Evolutionary conservation across 2,329 filamentous ascomycete genomes (phyloP), one percentile per base, ranked within the genome.

Genomic region (Trichoderma arundinaceum): DNA sequence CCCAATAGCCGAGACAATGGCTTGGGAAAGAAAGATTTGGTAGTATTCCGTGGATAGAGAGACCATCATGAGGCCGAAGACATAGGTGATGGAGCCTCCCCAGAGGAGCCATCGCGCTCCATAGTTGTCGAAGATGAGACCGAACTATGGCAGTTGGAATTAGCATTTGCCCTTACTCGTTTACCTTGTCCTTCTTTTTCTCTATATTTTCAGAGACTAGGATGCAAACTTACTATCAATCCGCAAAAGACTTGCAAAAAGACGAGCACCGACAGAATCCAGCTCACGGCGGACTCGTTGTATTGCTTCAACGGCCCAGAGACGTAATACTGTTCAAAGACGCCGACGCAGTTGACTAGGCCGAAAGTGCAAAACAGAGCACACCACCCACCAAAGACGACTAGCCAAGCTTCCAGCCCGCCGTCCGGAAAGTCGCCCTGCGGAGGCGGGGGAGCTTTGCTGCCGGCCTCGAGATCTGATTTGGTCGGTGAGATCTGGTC

Each of bases 1-100:
- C 19, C 81, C 81, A n/a, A 81, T 68, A 7, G 78, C 70, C 9
- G 77, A 73, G 64, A 81, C 77, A 51, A 82, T 71, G 65, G 75
- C 74, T 66, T 82, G 81, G 0, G 80, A 69, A 12, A 82, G 77
- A 67, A 82, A 77, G 71, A 82, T 74, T 51, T 82, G 79, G 69
- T 81, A 82, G 74, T 82, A 82, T 54, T 77, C 56, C 2, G 69
- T 74, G 4, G 77, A 77, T 9, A 90, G 76, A 15, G 83, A 86
- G 0, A 83, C 80, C 86, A 90, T 88, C 86, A 90, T 89, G 17
- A 90, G 75, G 28, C 86, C 84, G 52, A 90, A 84, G 68, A 90
- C 80, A 74, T 88, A 86, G 65, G 84, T 73, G 66, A 88, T 70
- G 4, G 82, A 82, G 35, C 87, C 87, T 59, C 76, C 70, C 17